Base-by-base conservation (phyloP, 2,329 filamentous ascomycete genomes). In the Nakataea oryzae region DNA sequence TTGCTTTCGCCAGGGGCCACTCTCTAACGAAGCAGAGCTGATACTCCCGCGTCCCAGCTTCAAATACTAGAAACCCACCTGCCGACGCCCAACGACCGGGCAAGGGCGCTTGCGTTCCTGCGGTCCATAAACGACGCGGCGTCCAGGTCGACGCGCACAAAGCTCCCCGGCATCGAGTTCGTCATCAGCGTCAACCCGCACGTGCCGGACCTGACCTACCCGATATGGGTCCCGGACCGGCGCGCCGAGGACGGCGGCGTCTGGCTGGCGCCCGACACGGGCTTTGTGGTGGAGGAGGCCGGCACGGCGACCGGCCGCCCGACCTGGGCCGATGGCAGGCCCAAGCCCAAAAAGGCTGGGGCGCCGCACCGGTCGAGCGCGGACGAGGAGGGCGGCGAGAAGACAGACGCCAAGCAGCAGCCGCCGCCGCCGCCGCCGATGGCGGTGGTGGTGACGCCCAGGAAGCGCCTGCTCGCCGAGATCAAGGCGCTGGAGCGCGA, bases 141-240 rank as follows among this genome's bases (percentile, higher is more conserved):
- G 28, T 7, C 55, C 14, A 47, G 26, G n/a, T 50, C 34, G 34
- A 26, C 12, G 14, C n/a, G 32, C 21, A 54, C 34, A 11, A 30
- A 24, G 32, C n/a, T 30, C 8, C 34, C 58, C n/a, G 24, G 29
- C 34, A 59, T 54, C 41, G 34, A 59, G 34, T 54, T 59, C 41
- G 34, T 54, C 24, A 27, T 59, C 32, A 59, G 58, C 58, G 58
- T 54, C 34, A 59, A 59, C 58, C 58, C 32, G 34, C 58, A 59
- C 7, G 34, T 59, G 13, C n/a, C 32, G 3, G 58, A 59, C n/a
- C 24, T 59, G 30, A 29, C 58, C 3, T 26, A 28, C 11, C 58
- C 58, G n/a, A 27, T 59, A 2, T 59, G 58, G 58, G 13, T 28
- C 24, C 58, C 58, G 13, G 58, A 59, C 34, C 58, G 58, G 13